Conservation (phyloP, 371 early-diverging fungal species). For the Mycotypha africana region DNA sequence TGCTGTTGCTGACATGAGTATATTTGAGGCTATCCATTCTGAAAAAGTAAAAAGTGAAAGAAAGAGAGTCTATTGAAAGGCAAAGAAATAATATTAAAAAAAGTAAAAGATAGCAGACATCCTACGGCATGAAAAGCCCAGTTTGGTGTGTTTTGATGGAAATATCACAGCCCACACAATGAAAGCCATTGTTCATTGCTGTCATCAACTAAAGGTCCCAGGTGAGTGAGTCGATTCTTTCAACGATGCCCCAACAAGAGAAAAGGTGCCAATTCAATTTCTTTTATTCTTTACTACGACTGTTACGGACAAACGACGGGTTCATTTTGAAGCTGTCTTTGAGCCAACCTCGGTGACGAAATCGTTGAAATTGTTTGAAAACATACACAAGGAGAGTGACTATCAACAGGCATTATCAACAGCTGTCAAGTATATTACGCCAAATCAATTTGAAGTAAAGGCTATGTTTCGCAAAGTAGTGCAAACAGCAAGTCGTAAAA, state of each 20-base stretch:
- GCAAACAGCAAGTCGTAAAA: too few species aligned
- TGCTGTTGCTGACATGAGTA: conserved; percentile 89
- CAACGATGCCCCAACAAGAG: too few species aligned
- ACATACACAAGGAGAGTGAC: too few species aligned
- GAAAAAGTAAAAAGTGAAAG: conserved; percentile 20
- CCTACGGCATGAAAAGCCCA: conserved; percentile 28
- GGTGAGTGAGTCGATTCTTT: too few species aligned
- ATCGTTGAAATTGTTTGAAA: conserved; percentile 54
- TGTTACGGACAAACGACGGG: too few species aligned
- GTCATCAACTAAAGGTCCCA: too few species aligned
- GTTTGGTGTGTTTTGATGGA: conserved; percentile 68
- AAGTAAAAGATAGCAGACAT: neutral
- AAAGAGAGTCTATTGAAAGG: neutral
- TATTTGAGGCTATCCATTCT: conserved; percentile 49
- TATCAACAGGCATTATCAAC: too few species aligned
- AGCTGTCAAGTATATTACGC: conserved; percentile 54
- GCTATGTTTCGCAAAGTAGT: too few species aligned
- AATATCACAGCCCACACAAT: conserved; percentile 53
- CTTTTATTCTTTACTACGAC: too few species aligned
- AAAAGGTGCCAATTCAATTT: too few species aligned
- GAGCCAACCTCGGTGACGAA: conserved; percentile 93
- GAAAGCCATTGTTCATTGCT: conserved; percentile 23
- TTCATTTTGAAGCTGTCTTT: conserved; percentile 65
- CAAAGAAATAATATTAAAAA: neutral
- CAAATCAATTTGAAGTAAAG: conserved; percentile 62